A percentile compares a stretch with the other conserved stretches of the same genome.
These are phyloP conservation scores for Chytridiales sp. DNA, from an alignment of 371 early-diverging fungal genomes.

Conservation along the genomic window DNA sequence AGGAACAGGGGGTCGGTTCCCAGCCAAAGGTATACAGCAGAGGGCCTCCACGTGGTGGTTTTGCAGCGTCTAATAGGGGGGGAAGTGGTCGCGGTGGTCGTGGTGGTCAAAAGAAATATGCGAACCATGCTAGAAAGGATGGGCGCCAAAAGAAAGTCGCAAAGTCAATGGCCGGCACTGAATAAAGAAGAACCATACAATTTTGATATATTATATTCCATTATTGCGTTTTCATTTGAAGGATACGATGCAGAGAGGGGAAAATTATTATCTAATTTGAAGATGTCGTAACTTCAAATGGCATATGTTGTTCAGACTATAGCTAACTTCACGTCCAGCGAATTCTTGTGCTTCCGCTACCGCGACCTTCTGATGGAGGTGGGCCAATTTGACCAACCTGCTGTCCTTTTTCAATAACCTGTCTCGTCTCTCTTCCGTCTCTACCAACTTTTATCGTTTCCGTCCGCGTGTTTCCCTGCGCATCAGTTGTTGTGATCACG, in stretches of 20 bases:
- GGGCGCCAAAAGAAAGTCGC: constrained; percentile 35
- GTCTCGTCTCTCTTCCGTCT: constrained; percentile 28
- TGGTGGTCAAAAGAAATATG: constrained; percentile 14
- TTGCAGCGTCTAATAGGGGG: background rate
- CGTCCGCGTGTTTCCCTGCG: constrained; percentile 10
- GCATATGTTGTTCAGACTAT: no score
- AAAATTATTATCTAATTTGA: no score
- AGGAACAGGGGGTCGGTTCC: background rate
- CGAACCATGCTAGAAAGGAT: constrained; percentile 34
- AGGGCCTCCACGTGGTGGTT: background rate
- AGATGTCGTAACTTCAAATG: no score
- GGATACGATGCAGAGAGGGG: no score
- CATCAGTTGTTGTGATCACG: constrained; percentile 20
- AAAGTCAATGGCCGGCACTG: constrained; percentile 31
- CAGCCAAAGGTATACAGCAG: no score
- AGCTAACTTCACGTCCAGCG: background rate
- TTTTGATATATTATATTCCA: no score
- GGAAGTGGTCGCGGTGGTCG: constrained; percentile 14
- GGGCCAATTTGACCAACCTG: no score
- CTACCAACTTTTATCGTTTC: constrained; percentile 21
- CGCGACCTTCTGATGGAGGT: constrained; percentile 5
- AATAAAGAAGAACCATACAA: no score
- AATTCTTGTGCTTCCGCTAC: background rate
- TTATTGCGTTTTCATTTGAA: no score
- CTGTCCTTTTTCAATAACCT: constrained; percentile 31